Percentiles rank a stretch among this genome's conserved stretches.
Evolutionary conservation across 176 grass and related monocot species (phyloP).

Genomic region (Ananas comosus): DNA sequence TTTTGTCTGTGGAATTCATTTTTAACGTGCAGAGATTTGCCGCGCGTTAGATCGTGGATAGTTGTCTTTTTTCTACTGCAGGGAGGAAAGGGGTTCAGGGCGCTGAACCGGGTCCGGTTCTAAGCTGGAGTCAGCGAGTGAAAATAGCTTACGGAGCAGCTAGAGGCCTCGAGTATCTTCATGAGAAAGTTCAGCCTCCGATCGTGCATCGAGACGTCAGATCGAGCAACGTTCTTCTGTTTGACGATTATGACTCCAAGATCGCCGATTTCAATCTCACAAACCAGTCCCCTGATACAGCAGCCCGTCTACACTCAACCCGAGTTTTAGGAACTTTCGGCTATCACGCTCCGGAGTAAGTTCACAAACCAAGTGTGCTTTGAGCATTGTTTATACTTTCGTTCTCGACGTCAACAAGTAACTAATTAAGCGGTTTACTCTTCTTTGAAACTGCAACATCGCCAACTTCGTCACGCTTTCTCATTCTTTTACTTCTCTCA

Average conservation of each 20-base stretch:
- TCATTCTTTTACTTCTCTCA: not conserved
- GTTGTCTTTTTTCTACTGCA: constrained; percentile 2
- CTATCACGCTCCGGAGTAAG: constrained; percentile 83
- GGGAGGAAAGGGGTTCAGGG: constrained; percentile 82
- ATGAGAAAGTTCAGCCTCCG: constrained; percentile 71
- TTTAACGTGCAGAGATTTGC: not conserved
- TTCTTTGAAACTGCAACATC: not conserved
- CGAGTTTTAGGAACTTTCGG: constrained; percentile 76
- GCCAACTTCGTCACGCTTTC: too few species aligned
- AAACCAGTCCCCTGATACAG: constrained; percentile 64
- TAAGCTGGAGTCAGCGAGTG: constrained; percentile 64
- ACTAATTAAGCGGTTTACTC: not conserved
- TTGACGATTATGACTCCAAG: constrained; percentile 60
- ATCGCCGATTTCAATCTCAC: constrained; percentile 72
- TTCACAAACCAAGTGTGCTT: not conserved
- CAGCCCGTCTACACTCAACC: constrained; percentile 62
- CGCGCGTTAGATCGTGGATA: not conserved
- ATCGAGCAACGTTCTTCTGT: constrained; percentile 73
- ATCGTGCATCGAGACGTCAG: constrained; percentile 80
- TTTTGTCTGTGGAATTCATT: not conserved
- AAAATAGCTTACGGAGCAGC: constrained; percentile 72
- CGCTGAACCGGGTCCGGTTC: constrained; percentile 49
- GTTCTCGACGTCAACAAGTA: not conserved
- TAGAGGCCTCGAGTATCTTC: constrained; percentile 74
- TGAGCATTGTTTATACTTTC: not conserved